Evolutionary conservation across 768 basidiomycete genomes (phyloP), one percentile per base, ranked within the genome.

Genomic region (Porphyrellus cyaneotinctus): DNA sequence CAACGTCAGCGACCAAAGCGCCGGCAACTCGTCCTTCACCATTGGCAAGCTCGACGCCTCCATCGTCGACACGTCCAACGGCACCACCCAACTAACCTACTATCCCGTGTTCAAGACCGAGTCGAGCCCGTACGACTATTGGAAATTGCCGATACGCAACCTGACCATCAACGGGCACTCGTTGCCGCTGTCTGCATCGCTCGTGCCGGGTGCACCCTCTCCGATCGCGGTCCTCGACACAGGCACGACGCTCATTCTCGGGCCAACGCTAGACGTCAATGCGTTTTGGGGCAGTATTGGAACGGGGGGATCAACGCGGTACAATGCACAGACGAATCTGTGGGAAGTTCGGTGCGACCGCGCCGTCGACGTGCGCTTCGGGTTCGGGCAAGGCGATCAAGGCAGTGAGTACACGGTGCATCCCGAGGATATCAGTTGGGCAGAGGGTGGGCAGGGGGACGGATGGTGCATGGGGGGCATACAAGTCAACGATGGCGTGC

Each of bases 211-310:
- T 18, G 70, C 78, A 22, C 43, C 65, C 13, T 58, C 69, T 2
- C 74, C 76, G 0, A 76, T 85, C 44, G 83, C 78, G 4, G 77
- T 87, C 23, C 73, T 85, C 24, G 85, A 87, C 60, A 82, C 82
- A 23, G 83, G 83, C 4, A 82, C 80, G 23, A 82, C 80, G 6
- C 72, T 82, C 48, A 72, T 83, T 23, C 71, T 82, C 6, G 81
- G 79, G 5, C 83, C 83, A 7, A 64, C 74, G 1, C 55, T 51
- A 17, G 83, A 84, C 51, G 80, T 84, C 36, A 68, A 71, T 6
- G 72, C 76, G 7, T 76, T 87, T 58, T 86, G 75, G 77, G 51
- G 70, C 14, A 70, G 74, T 7, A 53, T 79, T n/a, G 75, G 77
- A 20, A 59, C 64, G 3, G 75, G 72, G n/a, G 69, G 68, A 9